Evolutionary conservation across 2,329 filamentous ascomycete genomes (phyloP).

Genomic region (Colletotrichum navitas): DNA sequence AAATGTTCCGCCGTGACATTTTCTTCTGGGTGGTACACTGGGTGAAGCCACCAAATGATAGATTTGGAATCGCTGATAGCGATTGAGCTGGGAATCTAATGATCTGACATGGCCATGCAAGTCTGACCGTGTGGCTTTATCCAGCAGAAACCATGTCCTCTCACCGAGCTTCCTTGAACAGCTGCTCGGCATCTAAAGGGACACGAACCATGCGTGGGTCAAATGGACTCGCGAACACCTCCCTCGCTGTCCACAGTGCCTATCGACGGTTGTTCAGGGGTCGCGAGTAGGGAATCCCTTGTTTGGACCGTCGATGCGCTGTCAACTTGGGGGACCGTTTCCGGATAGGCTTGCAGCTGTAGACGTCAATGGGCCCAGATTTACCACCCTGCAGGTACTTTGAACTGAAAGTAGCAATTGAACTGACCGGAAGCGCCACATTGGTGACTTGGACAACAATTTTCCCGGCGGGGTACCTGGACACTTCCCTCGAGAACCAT

Average conservation of each 20-base stretch:
- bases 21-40: background rate
- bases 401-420: background rate
- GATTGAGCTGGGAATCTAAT: constrained; percentile 2
- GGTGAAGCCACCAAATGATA: background rate
- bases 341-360: constrained; percentile 49
- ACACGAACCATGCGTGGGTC: constrained; percentile 25
- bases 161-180: constrained; percentile 1
- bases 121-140: too few relatives aligned
- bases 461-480: constrained; percentile 20
- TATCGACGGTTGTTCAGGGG: background rate
- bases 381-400: background rate
- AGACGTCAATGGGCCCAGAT: constrained; percentile 13
- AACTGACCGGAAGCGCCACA: constrained; percentile 4
- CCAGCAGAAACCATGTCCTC: background rate
- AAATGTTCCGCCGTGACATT: background rate
- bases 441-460: constrained; percentile 19
- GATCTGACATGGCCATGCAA: constrained; percentile 10
- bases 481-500: background rate
- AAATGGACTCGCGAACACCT: constrained; percentile 22
- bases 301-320: constrained; percentile 45
- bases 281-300: constrained; percentile 24
- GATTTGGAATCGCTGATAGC: constrained; percentile 13
- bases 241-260: background rate
- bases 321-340: constrained; percentile 48
- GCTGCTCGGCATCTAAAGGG: constrained; percentile 10